These are phyloP conservation scores for Phlegmacium glaucopus DNA, from an alignment of 768 basidiomycete genomes.

Conservation along the genomic window DNA sequence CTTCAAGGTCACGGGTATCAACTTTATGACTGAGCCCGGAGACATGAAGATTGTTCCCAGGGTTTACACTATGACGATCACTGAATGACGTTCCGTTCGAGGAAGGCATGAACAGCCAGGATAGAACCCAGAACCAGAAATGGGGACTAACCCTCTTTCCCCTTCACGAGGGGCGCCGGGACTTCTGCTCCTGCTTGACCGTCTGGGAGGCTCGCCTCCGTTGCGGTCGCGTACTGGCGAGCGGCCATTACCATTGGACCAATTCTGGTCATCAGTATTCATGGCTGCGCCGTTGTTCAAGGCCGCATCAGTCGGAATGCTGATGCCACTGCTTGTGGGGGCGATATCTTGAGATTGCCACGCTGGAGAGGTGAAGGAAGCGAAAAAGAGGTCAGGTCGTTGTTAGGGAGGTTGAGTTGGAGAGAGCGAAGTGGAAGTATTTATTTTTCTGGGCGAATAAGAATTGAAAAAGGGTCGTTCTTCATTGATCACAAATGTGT, in stretches of 20 bases:
- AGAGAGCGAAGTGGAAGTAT: slow-evolving; percentile 40
- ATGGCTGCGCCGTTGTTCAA: slow-evolving; percentile 38
- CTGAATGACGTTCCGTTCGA: slow-evolving; percentile 15
- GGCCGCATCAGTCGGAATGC: slow-evolving; percentile 60
- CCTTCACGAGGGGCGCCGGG: slow-evolving; percentile 46
- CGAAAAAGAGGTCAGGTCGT: slow-evolving; percentile 38
- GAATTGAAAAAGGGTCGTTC: slow-evolving; percentile 15
- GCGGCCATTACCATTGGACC: slow-evolving; percentile 42
- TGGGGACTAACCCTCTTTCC: slow-evolving; percentile 51
- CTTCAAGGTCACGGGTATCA: slow-evolving; percentile 86
- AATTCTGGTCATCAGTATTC: slow-evolving; percentile 53
- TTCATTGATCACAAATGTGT: slow-evolving; percentile 9
- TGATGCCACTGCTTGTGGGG: slow-evolving; percentile 59
- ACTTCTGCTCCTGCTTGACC: slow-evolving; percentile 79
- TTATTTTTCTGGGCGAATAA: slow-evolving; percentile 20
- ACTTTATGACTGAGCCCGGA: slow-evolving; percentile 54
- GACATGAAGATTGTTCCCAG: slow-evolving; percentile 64
- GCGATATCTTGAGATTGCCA: slow-evolving; percentile 86
- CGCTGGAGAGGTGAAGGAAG: slow-evolving; percentile 47
- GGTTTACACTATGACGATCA: slow-evolving; percentile 50
- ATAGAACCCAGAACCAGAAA: slow-evolving; percentile 14
- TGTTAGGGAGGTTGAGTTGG: slow-evolving; percentile 34
- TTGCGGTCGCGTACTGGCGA: slow-evolving; percentile 36
- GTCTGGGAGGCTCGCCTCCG: slow-evolving; percentile 50
- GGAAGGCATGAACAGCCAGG: slow-evolving; percentile 17